These are phyloP conservation scores for Athelia psychrophila DNA, from an alignment of 1,284 basidiomycete genomes.

Conservation along the genomic window DNA sequence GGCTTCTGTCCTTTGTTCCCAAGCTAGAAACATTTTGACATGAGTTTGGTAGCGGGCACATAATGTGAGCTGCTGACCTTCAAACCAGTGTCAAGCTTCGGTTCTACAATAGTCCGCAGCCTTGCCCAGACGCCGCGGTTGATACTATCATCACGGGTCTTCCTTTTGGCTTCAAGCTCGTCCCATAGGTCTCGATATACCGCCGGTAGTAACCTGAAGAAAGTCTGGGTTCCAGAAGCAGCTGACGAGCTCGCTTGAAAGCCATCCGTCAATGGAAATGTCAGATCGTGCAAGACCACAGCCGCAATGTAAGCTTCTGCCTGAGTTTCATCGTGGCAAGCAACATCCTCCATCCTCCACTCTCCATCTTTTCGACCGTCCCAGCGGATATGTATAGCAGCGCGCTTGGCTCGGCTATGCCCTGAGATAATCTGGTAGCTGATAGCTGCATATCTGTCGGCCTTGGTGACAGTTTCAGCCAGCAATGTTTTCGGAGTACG, in stretches of 20 bases:
- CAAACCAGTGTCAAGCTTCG: conserved; percentile 42
- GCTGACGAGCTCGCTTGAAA: conserved; percentile 51
- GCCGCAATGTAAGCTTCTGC: conserved; percentile 93
- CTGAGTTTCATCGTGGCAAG: conserved; percentile 75
- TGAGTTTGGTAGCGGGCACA: conserved; percentile 1
- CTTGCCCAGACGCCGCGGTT: conserved; percentile 75
- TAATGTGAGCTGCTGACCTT: conserved; percentile 37
- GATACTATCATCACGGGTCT: conserved; percentile 56
- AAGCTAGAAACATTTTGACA: conserved; percentile 19
- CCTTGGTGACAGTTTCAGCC: conserved; percentile 60
- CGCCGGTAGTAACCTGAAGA: conserved; percentile 75
- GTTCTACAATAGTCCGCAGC: conserved; percentile 59
- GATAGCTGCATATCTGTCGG: conserved; percentile 74
- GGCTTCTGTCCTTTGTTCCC: conserved; percentile 27
- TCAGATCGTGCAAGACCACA: conserved; percentile 78
- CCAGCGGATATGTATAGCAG: conserved; percentile 74
- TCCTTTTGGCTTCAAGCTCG: conserved; percentile 74
- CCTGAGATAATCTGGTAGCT: conserved; percentile 68
- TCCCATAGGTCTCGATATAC: conserved; percentile 92
- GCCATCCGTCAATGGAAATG: conserved; percentile 58
- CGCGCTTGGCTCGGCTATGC: conserved; percentile 67
- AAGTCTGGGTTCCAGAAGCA: conserved; percentile 46
- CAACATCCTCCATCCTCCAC: conserved; percentile 85
- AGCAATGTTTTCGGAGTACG: conserved; percentile 72
- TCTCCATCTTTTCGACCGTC: conserved; percentile 57